Base-by-base conservation (phyloP, 495 filamentous ascomycete genomes). In the Penicillium manginii region DNA sequence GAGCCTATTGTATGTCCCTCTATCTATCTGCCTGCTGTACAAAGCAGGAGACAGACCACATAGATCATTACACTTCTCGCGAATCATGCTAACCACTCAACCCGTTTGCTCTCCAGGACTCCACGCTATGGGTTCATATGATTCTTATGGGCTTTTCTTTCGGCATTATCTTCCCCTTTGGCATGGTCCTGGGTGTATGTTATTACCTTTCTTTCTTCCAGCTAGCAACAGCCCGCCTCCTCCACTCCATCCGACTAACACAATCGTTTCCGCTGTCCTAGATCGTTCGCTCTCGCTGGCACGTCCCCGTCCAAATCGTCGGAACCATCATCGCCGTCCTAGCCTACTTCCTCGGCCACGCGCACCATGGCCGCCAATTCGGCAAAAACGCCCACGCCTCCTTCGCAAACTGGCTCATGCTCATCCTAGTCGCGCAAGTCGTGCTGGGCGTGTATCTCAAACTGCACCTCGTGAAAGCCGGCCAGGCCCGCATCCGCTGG, bases 181-280 rank as follows among this genome's bases (percentile, higher is more conserved):
- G 96, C 47, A 97, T 98, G 93, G 93, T 98, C 33, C 79, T 98
- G 11, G 93, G 94, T 33, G 89, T 93, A 84, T 61, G 86, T 78
- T 39, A 23, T 33, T 23, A 4, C 19, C 50, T 15, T n/a, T 18
- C 42, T 7, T 18, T 12, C 23, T 35, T 17, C 7, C 23, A 26
- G 23, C 23, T 26, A 5, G 23, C 23, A 26, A 2, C 23, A 26
- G 23, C 23, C 33, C 7, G 2, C 33, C 33, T 15, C 33, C 33
- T 37, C 33, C 33, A 12, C 4, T 15, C 33, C 33, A 11, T 37
- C 14, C 33, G 2, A 11, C 33, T 37, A 26, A 26, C 23, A 3
- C 23, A 15, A 12, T 37, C 10, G 11, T 37, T 19, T 23, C 43
- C 43, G 6, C 21, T 26, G 21, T 11, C 21, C 60, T 72, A 96